Conservation (phyloP, 225 moss, liverwort and hornwort genomes). For the Pseudisothecium myosuroides region DNA sequence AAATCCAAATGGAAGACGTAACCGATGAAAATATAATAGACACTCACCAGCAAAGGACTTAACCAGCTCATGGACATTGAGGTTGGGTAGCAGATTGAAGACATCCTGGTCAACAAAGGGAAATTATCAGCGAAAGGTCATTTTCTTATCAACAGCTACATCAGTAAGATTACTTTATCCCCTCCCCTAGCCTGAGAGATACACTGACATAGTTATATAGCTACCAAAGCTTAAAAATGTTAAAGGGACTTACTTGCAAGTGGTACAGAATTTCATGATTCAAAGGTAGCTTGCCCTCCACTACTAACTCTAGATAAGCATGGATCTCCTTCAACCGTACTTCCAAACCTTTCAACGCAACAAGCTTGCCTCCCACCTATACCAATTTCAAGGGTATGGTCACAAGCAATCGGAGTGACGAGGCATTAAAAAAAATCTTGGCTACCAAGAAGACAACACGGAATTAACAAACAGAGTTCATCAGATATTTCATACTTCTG, state of each 20-base stretch:
- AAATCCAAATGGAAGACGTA: not conserved
- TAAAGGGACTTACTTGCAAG: conserved; percentile 53
- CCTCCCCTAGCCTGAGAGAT: not conserved
- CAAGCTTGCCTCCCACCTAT: conserved; percentile 95
- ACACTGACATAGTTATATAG: not conserved
- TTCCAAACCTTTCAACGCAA: conserved; percentile 96
- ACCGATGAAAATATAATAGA: not conserved
- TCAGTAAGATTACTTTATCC: not conserved
- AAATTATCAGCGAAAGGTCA: not conserved
- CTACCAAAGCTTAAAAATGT: not conserved
- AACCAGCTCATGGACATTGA: conserved; percentile 94
- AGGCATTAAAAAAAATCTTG: not conserved
- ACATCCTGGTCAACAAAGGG: conserved; percentile 62
- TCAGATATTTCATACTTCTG: conserved; percentile 46
- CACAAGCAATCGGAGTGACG: not conserved
- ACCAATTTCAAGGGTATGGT: not conserved
- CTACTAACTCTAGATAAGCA: conserved; percentile 92
- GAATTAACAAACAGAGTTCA: not conserved
- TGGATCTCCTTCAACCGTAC: conserved; percentile 95
- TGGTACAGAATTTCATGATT: conserved; percentile 98
- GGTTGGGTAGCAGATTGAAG: conserved; percentile 92
- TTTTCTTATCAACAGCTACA: not conserved
- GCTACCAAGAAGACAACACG: not conserved
- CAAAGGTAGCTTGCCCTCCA: conserved; percentile 87
- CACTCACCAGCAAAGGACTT: conserved; percentile 91